Evolutionary conservation across 345 rosid genomes (phyloP), one percentile per base, ranked within the genome.

Genomic region (Pugionium dolabratum): DNA sequence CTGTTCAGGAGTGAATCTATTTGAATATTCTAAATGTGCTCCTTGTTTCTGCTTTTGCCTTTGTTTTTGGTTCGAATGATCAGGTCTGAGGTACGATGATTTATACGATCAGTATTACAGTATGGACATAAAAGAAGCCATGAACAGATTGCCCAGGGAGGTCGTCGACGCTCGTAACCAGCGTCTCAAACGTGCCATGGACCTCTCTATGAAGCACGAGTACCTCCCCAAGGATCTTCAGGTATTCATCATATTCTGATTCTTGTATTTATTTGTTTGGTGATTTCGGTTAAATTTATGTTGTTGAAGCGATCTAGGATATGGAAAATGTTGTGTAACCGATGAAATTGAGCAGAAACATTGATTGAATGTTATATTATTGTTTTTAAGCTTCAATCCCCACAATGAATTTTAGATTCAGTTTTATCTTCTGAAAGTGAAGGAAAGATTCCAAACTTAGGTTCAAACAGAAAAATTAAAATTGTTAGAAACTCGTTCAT

Each of bases 151-250:
- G 37, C 99, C 99, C 1, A 79, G 86, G 42, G 97, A 94, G 84
- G 70, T 94, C 32, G 84, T 94, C 10, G 96, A 94, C 61, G 97
- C 99, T 6, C 95, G 99, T 34, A 62, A 84, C 75, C 97, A 94
- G 89, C 99, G 96, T 7, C 89, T 94, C 64, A 90, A 90, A 83
- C 99, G 97, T 48, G 96, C 99, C 60, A 85, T 90, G 86, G 99
- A 94, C 73, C 97, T 94, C 63, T 94, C 99, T 62, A 83, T 94
- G 97, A 94, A 94, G 81, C 99, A 94, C 74, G 81, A 86, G 81
- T 88, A 88, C 76, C 97, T 94, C 32, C 79, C 92, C 11, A 73
- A 83, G 62, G 73, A 90, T 47, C 88, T 94, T 39, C 96, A 86
- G 96, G 97, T 93, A 3, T 18, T 28, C 4, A 43, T 44, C 66